phyloP scores from a whole-genome alignment of 192 early-diverging fungal species.

The Coemansia sp. region DNA sequence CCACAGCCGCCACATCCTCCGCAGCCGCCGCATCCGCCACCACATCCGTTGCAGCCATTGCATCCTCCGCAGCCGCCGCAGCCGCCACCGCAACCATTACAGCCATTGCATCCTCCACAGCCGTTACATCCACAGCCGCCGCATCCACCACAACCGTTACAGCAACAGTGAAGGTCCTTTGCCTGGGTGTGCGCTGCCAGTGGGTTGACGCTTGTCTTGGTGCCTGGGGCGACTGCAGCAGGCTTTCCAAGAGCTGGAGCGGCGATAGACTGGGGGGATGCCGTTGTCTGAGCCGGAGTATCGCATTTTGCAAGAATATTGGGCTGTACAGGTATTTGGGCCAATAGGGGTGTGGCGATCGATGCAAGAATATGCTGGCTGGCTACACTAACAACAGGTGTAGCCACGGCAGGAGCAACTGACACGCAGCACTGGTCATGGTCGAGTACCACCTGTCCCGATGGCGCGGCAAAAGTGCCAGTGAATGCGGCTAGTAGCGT shows the following conservation, averaged over 20 bases:
- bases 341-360: background rate
- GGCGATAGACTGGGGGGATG: background rate
- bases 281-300: background rate
- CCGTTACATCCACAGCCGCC: slow-evolving; percentile 15
- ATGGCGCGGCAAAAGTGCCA: background rate
- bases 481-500: background rate
- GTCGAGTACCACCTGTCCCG: background rate
- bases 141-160: slow-evolving; percentile 12
- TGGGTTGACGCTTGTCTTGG: background rate
- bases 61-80: slow-evolving; percentile 20
- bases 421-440: background rate
- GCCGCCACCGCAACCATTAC: slow-evolving; percentile 8
- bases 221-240: background rate
- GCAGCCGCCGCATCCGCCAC: slow-evolving; percentile 1
- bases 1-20: slow-evolving; percentile 6
- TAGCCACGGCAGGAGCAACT: background rate
- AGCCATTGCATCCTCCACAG: slow-evolving; percentile 17
- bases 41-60: slow-evolving; percentile 5
- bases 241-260: background rate
- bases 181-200: background rate
- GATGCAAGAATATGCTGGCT: background rate
- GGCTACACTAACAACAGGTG: background rate
- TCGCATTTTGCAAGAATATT: slow-evolving; percentile 4
- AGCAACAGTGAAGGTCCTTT: slow-evolving; percentile 35
- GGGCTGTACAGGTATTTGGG: background rate